These are phyloP conservation scores for Penicillium glabrum DNA, from an alignment of 2,329 filamentous ascomycete species.

Conservation along the genomic window DNA sequence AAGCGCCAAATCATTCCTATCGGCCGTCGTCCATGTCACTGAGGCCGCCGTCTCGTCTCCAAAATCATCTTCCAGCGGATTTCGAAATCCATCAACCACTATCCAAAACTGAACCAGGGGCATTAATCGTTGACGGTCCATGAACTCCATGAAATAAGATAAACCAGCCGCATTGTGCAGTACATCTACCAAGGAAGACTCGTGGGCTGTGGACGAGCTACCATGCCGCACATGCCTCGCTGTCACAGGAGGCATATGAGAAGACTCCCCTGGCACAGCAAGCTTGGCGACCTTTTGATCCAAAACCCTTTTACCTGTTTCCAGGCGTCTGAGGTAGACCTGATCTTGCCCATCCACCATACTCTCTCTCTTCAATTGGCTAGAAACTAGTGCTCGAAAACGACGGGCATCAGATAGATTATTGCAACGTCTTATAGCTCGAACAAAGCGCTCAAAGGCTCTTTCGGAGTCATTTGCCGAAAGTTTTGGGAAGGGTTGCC, in stretches of 20 bases:
- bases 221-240: slow-evolving; percentile 33
- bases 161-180: slow-evolving; percentile 85
- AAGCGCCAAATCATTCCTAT: slow-evolving; percentile 82
- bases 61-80: slow-evolving; percentile 83
- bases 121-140: slow-evolving; percentile 89
- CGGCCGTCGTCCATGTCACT: slow-evolving; percentile 75
- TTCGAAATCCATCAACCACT: slow-evolving; percentile 93
- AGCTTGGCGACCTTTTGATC: slow-evolving; percentile 87
- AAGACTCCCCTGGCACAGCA: slow-evolving; percentile 62
- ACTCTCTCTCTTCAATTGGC: slow-evolving; percentile 83
- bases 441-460: slow-evolving; percentile 91
- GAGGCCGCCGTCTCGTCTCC: slow-evolving; percentile 67
- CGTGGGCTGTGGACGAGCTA: slow-evolving; percentile 64
- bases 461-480: slow-evolving; percentile 80
- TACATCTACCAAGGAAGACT: slow-evolving; percentile 78
- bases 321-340: slow-evolving; percentile 81
- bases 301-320: slow-evolving; percentile 84
- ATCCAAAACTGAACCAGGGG: slow-evolving; percentile 96
- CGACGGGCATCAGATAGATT: slow-evolving; percentile 90
- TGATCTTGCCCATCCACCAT: slow-evolving; percentile 76
- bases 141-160: slow-evolving; percentile 99
- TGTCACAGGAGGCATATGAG: slow-evolving; percentile 29
- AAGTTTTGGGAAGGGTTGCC: slow-evolving; percentile 76
- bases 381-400: slow-evolving; percentile 88
- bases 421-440: slow-evolving; percentile 81